phyloP scores from a whole-genome alignment of 1,284 basidiomycete genomes.

The Melanopsichium pennsylvanicum region DNA sequence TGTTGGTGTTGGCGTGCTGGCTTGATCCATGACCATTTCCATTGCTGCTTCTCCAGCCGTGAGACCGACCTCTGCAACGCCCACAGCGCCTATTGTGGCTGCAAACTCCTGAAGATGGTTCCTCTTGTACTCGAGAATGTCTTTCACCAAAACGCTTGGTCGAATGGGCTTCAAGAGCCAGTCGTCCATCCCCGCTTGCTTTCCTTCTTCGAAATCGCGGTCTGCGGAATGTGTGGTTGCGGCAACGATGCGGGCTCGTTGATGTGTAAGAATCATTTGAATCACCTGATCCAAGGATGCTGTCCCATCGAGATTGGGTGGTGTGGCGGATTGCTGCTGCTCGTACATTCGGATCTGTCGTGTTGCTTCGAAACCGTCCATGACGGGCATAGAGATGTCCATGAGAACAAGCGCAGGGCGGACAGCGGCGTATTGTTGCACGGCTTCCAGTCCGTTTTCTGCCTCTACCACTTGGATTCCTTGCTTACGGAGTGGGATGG shows the following conservation, averaged over 20 bases:
- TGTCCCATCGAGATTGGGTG: constrained; percentile 6
- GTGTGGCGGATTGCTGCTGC: constrained; percentile 7
- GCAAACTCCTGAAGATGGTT: constrained; percentile 36
- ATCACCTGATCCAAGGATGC: constrained; percentile 14
- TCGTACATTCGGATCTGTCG: constrained; percentile 46
- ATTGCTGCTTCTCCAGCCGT: constrained; percentile 23
- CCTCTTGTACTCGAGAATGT: constrained; percentile 36
- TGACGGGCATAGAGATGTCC: constrained; percentile 60
- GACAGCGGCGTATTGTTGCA: constrained; percentile 33
- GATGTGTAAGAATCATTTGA: constrained; percentile 29
- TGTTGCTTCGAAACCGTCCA: constrained; percentile 56
- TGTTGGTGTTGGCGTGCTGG: constrained; percentile 9
- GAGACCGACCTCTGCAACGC: constrained; percentile 15
- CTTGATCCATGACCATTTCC: constrained; percentile 35
- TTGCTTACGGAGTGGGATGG: constrained; percentile 40
- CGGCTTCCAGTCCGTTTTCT: constrained; percentile 48
- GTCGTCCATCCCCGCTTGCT: constrained; percentile 50
- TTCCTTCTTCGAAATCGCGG: constrained; percentile 40
- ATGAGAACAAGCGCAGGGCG: constrained; percentile 52
- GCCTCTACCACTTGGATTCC: constrained; percentile 49
- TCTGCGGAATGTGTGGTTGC: constrained; percentile 50
- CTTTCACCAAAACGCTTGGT: constrained; percentile 33
- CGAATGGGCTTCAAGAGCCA: constrained; percentile 51
- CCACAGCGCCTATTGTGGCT: constrained; percentile 16
- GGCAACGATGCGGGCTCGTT: constrained; percentile 45